phyloP scores from a whole-genome alignment of 139 green algal genomes.

The Chlamydomonas schloesseri region DNA sequence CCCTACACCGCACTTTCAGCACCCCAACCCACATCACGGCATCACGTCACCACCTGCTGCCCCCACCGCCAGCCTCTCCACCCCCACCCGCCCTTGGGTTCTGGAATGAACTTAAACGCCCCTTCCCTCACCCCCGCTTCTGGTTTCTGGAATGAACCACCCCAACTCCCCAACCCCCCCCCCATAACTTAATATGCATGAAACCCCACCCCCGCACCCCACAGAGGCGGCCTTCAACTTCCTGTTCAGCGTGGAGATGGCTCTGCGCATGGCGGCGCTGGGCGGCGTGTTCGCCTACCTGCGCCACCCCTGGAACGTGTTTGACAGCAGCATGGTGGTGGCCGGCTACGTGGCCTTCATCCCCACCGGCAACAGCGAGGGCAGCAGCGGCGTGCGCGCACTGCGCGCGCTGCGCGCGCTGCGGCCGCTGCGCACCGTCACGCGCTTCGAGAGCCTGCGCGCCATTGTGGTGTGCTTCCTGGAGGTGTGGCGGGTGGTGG shows the following conservation, averaged over 20 bases:
- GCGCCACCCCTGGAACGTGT: constrained; percentile 72
- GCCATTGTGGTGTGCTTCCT: constrained; percentile 84
- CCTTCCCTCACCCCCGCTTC: too few species aligned
- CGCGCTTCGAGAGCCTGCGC: constrained; percentile 75
- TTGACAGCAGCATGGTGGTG: constrained; percentile 79
- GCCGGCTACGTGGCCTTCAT: constrained; percentile 61
- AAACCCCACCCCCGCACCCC: not conserved
- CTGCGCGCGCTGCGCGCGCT: constrained; percentile 74
- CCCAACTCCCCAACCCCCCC: too few species aligned
- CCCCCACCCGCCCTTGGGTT: too few species aligned
- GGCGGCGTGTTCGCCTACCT: constrained; percentile 62
- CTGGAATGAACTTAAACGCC: too few species aligned
- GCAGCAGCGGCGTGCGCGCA: constrained; percentile 51
- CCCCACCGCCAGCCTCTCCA: too few species aligned
- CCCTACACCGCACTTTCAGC: too few species aligned
- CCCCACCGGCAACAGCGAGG: constrained; percentile 20
- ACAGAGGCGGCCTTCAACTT: constrained; percentile 75
- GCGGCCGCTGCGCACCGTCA: constrained; percentile 81
- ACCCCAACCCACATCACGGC: too few species aligned
- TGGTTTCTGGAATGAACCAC: too few species aligned
- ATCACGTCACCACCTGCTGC: too few species aligned
- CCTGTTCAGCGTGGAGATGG: constrained; percentile 75
- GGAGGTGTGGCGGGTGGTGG: constrained; percentile 53
- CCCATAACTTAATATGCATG: too few species aligned
- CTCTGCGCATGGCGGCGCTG: constrained; percentile 64